Base-by-base conservation (phyloP, 2,329 filamentous ascomycete species). In the Arachnopeziza araneosa region DNA sequence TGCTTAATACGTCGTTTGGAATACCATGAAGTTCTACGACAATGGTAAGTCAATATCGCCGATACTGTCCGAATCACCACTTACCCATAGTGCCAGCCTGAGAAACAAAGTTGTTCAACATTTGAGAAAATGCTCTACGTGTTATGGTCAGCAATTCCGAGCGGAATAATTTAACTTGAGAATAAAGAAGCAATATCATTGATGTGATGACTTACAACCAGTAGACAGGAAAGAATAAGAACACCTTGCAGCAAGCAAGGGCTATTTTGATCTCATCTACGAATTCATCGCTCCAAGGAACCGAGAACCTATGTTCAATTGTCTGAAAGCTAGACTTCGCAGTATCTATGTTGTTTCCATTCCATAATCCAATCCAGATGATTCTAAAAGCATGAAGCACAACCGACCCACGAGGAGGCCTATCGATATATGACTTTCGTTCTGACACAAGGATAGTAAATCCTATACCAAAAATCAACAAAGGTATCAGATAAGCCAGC, bases 301-400 rank as follows among this genome's bases (percentile, higher is more conserved):
- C 55, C 21, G n/a, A 2, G 36, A 36, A 21, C 10, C 23, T 56
- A 24, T 48, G 36, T 5, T 78, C 75, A 61, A 82, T 75, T 60
- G 78, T 81, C 21, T 77, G 78, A 59, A 86, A 84, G 77, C 83
- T 86, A 4, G 81, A 83, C 2, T 86, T 86, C 75, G 90, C 90
- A 1, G 66, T 50, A 6, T 83, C 86, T 57, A 90, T 79, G 65
- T 75, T 72, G 60, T 75, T 69, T 50, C 78, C 77, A 64, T 76
- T 71, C 66, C 77, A 69, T 71, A 82, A 78, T 58, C 77, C 79
- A 50, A 87, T 82, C 67, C 79, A 80, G 9, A 88, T 72, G 7
- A 80, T 82, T 65, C 79, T 82, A 78, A 90, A 88, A 19, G 85
- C 83, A 65, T 88, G 78, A 58, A 83, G 83, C 61, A 89, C 85